phyloP scores from a whole-genome alignment of 805 yeast genomes.

The Ogataea saltuana region DNA sequence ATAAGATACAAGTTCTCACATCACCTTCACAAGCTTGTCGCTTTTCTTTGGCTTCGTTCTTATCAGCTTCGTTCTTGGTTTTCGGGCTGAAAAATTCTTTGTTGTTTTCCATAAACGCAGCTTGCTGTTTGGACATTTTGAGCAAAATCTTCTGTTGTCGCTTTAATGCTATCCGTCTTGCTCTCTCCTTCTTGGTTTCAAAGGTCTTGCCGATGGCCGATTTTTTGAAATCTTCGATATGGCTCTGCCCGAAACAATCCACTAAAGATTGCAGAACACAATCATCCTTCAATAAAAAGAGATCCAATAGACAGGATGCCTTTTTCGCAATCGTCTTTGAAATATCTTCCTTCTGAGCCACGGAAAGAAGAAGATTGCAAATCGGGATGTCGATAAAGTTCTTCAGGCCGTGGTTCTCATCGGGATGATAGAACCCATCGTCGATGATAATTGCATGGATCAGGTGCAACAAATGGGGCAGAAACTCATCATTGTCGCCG shows the following conservation, averaged over 20 bases:
- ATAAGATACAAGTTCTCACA: conserved; percentile 50
- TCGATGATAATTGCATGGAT: conserved; percentile 59
- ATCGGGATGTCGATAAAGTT: conserved; percentile 55
- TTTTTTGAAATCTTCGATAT: conserved; percentile 50
- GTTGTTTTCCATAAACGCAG: conserved; percentile 44
- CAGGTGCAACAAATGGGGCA: conserved; percentile 65
- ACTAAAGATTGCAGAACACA: conserved; percentile 51
- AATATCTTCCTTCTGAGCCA: conserved; percentile 49
- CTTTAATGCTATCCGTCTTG: conserved; percentile 57
- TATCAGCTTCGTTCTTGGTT: conserved; percentile 10
- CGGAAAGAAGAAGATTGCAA: conserved; percentile 52
- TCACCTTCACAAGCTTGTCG: conserved; percentile 18
- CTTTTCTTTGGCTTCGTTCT: conserved; percentile 22
- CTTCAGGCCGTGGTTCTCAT: conserved; percentile 36
- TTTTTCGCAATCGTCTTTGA: conserved; percentile 50
- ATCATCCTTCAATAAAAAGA: conserved; percentile 49
- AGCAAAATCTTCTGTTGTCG: conserved; percentile 62
- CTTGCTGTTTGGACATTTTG: conserved; percentile 58
- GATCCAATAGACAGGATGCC: conserved; percentile 58
- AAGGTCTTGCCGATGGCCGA: conserved; percentile 42
- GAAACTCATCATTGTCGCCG: conserved; percentile 51
- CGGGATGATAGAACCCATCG: conserved; percentile 33
- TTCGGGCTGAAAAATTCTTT: conserved; percentile 27
- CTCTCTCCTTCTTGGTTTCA: conserved; percentile 58
- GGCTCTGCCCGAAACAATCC: conserved; percentile 58